Evolutionary conservation across 1,284 basidiomycete genomes (phyloP).

Genomic region (Papiliotrema fonsecae): DNA sequence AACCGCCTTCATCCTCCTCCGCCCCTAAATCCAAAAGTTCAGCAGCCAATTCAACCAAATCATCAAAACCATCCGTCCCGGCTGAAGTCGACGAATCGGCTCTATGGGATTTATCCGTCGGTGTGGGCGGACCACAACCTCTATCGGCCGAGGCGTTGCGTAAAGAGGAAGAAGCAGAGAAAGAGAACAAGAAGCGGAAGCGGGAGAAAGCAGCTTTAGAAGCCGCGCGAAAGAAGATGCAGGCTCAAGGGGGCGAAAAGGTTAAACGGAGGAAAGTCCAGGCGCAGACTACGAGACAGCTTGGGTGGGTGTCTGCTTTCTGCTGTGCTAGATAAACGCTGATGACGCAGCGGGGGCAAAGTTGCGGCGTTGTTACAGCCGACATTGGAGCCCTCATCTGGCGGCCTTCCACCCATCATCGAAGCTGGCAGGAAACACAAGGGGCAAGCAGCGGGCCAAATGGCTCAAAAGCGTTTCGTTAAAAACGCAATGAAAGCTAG

Average conservation of each 20-base stretch:
- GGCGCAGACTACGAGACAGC: slow-evolving; percentile 6
- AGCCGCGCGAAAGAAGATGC: neutral
- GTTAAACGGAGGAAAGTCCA: slow-evolving; percentile 16
- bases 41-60: neutral
- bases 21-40: slow-evolving; percentile 11
- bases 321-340: neutral
- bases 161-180: slow-evolving; percentile 11
- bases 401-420: slow-evolving; percentile 1
- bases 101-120: slow-evolving; percentile 13
- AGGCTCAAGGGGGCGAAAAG: slow-evolving; percentile 6
- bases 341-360: neutral
- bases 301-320: slow-evolving; percentile 12
- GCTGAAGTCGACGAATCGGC: slow-evolving; percentile 13
- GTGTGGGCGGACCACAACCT: slow-evolving; percentile 10
- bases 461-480: slow-evolving; percentile 10
- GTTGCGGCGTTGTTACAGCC: neutral
- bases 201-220: neutral
- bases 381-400: neutral
- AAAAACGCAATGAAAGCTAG: slow-evolving; percentile 19
- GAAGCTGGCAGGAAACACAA: neutral
- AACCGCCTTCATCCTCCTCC: neutral
- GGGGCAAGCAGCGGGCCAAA: slow-evolving; percentile 4
- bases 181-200: slow-evolving; percentile 7
- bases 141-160: slow-evolving; percentile 12
- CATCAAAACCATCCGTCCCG: neutral